phyloP scores from a whole-genome alignment of 768 basidiomycete species.

The Coprinopsis marcescibilis region DNA sequence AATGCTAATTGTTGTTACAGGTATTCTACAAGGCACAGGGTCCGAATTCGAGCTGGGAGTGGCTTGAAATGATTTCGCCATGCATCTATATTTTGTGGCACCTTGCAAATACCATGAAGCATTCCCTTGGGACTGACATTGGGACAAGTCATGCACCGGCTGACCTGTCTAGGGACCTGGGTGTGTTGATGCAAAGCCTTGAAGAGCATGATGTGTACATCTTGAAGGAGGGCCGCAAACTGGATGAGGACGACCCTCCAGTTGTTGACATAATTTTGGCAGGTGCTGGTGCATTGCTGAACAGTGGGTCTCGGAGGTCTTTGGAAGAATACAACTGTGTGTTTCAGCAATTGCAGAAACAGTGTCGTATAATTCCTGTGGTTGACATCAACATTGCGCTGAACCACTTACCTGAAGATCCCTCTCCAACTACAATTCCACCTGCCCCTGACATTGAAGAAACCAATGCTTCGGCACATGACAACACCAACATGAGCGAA shows the following conservation, averaged over 20 bases:
- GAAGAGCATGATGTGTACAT: slow-evolving; percentile 18
- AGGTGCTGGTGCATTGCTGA: slow-evolving; percentile 2
- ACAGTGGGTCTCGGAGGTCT: neutral
- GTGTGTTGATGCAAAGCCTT: slow-evolving; percentile 18
- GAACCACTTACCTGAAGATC: too few species aligned
- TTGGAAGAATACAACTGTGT: neutral
- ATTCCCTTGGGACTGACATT: slow-evolving; percentile 16
- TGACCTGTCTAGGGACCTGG: slow-evolving; percentile 17
- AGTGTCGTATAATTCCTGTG: neutral
- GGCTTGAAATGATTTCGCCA: slow-evolving; percentile 21
- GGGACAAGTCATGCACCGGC: slow-evolving; percentile 16
- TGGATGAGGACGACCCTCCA: slow-evolving; percentile 14
- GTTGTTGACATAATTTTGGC: slow-evolving; percentile 11
- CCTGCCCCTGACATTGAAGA: too few species aligned
- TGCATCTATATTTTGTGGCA: slow-evolving; percentile 19
- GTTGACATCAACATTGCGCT: neutral
- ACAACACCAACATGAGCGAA: too few species aligned
- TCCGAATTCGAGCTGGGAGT: slow-evolving; percentile 21
- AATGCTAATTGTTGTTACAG: slow-evolving; percentile 6
- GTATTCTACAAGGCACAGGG: slow-evolving; percentile 22
- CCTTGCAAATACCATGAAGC: slow-evolving; percentile 16
- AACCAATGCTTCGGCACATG: too few species aligned
- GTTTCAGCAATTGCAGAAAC: neutral
- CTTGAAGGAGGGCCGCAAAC: slow-evolving; percentile 11
- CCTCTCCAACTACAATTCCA: too few species aligned